Evolutionary conservation across 495 filamentous ascomycete genomes (phyloP).

Genomic region (Saxophila tyrrhenica): DNA sequence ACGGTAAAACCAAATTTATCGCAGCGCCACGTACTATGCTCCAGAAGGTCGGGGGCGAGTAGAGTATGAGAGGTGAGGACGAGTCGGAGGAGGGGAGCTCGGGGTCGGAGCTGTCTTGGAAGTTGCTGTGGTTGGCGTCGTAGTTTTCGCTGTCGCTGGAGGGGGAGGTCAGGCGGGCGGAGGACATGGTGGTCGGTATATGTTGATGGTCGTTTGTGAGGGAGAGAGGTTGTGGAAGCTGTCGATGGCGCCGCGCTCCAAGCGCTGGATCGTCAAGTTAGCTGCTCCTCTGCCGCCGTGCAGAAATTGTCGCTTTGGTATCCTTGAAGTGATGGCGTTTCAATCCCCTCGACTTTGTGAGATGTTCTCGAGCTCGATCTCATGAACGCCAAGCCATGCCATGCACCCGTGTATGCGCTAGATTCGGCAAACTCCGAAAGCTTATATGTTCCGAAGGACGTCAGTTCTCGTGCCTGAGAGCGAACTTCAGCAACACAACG

Average conservation of each 20-base stretch:
- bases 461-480: too few species aligned
- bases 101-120: slow-evolving; percentile 33
- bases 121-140: slow-evolving; percentile 43
- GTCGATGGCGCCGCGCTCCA: background rate
- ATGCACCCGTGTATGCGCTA: too few species aligned
- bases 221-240: slow-evolving; percentile 39
- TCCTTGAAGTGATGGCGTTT: too few species aligned
- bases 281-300: too few species aligned
- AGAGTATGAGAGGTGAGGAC: slow-evolving; percentile 66
- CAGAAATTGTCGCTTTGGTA: too few species aligned
- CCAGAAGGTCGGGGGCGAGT: slow-evolving; percentile 78
- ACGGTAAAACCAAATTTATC: slow-evolving; percentile 89
- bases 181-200: background rate
- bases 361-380: too few species aligned
- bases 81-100: slow-evolving; percentile 52
- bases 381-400: too few species aligned
- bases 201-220: slow-evolving; percentile 53
- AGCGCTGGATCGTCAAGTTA: too few species aligned
- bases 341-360: too few species aligned
- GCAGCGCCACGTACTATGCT: slow-evolving; percentile 74
- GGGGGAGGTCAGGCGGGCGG: slow-evolving; percentile 50
- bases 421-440: too few species aligned
- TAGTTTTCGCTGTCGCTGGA: slow-evolving; percentile 81
- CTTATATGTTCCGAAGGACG: too few species aligned
- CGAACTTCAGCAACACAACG: too few species aligned